Evolutionary conservation across 2,329 filamentous ascomycete genomes (phyloP), one percentile per base, ranked within the genome.

Genomic region (Cytospora leucostoma): DNA sequence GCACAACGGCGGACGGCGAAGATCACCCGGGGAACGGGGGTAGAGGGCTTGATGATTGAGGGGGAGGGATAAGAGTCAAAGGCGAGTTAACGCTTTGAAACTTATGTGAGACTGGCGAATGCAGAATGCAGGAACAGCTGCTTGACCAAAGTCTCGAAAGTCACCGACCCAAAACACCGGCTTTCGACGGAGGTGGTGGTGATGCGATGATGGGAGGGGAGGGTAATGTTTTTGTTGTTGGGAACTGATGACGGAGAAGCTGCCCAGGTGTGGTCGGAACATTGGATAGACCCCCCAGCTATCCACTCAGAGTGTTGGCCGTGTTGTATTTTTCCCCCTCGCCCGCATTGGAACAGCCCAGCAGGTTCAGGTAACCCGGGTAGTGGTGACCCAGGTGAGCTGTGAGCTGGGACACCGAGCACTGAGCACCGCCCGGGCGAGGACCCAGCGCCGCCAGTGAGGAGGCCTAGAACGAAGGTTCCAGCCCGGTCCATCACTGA

Each of bases 21-120:
- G 6, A 21, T 47, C 44, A 47, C 19, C 5, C 44, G n/a, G 61
- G 17, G 55, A 13, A 33, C 38, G 53, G 21, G 35, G 40, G 55
- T 32, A 34, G 54, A 35, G 15, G 21, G 12, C 10, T 33, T 21
- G 19, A 17, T 55, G 35, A 37, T 21, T 19, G 54, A 35, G 60
- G 34, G 15, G 33, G 55, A 38, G 35, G 56, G 35, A 61, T 35
- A 33, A 61, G 64, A 56, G 35, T 64, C 61, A 64, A 66, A 66
- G 64, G 51, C 64, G 64, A 64, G 59, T 59, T 44, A 62, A 64
- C 64, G 64, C 62, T 64, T 64, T 58, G 61, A 65, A 60, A 53
- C 56, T 54, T 56, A 21, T 47, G 40, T 50, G 17, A 62, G 61
- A 56, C 64, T 52, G 57, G 61, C 61, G 49, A 56, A 52, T 52